Conservation (phyloP, 768 basidiomycete species). For the Lentinula raphanica region DNA sequence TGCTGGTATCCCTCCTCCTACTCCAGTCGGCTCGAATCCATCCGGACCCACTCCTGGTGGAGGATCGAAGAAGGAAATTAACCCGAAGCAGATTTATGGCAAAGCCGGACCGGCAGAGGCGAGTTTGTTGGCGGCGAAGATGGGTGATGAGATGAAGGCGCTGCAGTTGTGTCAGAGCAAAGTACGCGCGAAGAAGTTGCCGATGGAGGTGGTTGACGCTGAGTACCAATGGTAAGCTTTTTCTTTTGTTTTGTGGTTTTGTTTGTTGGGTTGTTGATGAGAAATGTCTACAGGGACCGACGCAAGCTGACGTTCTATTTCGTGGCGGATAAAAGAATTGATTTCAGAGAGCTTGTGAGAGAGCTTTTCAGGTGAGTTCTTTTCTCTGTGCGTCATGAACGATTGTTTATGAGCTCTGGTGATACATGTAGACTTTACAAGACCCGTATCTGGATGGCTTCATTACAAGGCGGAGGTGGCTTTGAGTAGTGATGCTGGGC, state of each 20-base stretch:
- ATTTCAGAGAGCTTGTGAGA: constrained; percentile 93
- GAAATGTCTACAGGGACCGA: constrained; percentile 65
- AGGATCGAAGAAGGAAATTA: constrained; percentile 81
- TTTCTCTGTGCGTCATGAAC: too few species aligned
- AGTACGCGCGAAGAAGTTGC: constrained; percentile 88
- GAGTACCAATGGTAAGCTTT: constrained; percentile 90
- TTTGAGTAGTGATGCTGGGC: constrained; percentile 14
- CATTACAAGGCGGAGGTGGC: constrained; percentile 46
- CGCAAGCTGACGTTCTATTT: constrained; percentile 99
- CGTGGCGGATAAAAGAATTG: constrained; percentile 90
- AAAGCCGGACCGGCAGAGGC: constrained; percentile 82
- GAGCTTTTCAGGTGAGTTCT: constrained; percentile 78
- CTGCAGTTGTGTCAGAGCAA: constrained; percentile 88
- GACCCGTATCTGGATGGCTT: constrained; percentile 95
- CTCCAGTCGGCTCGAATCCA: constrained; percentile 18
- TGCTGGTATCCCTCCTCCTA: neutral
- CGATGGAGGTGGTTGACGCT: constrained; percentile 98
- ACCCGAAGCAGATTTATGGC: constrained; percentile 93
- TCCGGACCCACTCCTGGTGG: constrained; percentile 13
- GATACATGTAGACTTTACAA: constrained; percentile 67
- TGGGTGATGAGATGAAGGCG: constrained; percentile 89
- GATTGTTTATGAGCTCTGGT: neutral
- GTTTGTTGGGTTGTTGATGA: neutral
- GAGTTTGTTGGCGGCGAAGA: constrained; percentile 73
- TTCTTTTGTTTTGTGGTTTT: neutral